Evolutionary conservation across 2,329 filamentous ascomycete species (phyloP).

Genomic region (Cercospora beticola): DNA sequence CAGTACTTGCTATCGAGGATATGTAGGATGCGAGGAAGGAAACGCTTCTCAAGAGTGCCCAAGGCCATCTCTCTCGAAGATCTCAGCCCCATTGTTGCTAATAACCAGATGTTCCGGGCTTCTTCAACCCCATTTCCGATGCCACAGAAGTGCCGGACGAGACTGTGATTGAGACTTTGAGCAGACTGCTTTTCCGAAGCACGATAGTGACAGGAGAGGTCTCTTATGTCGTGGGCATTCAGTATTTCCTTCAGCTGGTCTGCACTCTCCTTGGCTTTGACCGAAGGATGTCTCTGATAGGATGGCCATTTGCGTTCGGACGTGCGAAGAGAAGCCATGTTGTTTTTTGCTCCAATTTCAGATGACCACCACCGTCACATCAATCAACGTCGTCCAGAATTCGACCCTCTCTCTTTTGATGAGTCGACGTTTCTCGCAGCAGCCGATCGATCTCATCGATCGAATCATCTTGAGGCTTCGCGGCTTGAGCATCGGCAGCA

Average conservation of each 20-base stretch:
- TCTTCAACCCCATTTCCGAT: not conserved
- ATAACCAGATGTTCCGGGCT: not conserved
- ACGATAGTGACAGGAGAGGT: not conserved
- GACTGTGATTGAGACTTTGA: not conserved
- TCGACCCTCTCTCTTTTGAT: conserved; percentile 15
- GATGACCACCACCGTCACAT: not conserved
- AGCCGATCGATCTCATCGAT: conserved; percentile 24
- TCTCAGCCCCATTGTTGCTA: not conserved
- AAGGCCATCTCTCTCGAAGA: not conserved
- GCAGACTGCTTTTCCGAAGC: not conserved
- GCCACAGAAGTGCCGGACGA: not conserved
- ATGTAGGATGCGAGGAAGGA: not conserved
- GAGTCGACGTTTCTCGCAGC: conserved; percentile 23
- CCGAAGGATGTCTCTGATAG: too few relatives aligned
- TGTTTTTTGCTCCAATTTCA: not conserved
- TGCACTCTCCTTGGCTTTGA: too few relatives aligned
- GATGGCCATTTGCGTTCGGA: too few relatives aligned
- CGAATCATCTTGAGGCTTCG: not conserved
- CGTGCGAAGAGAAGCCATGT: not conserved
- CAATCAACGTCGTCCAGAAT: not conserved
- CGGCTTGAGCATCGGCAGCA: conserved; percentile 3
- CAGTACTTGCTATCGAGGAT: not conserved
- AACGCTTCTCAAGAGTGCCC: not conserved
- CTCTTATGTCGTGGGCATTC: not conserved
- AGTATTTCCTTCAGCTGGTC: too few relatives aligned